phyloP scores from a whole-genome alignment of 768 basidiomycete genomes.

The Tubosaeta brunneosetosa region DNA sequence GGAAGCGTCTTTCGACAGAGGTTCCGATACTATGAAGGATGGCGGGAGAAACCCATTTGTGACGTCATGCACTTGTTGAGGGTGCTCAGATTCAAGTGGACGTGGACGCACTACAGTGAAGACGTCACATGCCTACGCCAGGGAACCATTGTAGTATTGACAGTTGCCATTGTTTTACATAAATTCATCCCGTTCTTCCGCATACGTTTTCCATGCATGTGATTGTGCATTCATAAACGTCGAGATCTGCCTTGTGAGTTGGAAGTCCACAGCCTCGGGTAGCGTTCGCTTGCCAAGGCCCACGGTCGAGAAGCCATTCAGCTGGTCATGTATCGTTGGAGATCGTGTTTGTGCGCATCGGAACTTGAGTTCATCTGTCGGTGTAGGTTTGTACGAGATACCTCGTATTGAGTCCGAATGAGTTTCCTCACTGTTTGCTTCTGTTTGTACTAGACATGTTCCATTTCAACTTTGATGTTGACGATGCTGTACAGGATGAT shows the following conservation, averaged over 20 bases:
- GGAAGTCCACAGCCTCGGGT: constrained; percentile 12
- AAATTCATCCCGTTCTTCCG: background rate
- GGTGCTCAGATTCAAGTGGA: constrained; percentile 19
- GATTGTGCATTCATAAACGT: background rate
- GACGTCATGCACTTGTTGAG: constrained; percentile 31
- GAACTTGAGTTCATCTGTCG: too few species aligned
- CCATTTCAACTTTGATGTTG: constrained; percentile 54
- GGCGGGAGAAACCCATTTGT: constrained; percentile 21
- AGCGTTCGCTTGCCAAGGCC: background rate
- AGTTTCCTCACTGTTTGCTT: too few species aligned
- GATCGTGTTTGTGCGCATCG: too few species aligned
- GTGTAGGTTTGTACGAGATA: too few species aligned
- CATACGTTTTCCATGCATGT: background rate
- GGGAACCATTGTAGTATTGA: too few species aligned
- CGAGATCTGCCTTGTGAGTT: background rate
- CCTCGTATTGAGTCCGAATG: too few species aligned
- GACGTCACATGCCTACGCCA: background rate
- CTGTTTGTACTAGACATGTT: too few species aligned
- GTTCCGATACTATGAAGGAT: constrained; percentile 9
- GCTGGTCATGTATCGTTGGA: too few species aligned
- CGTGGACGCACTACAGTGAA: background rate
- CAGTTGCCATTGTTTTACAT: background rate
- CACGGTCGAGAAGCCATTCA: background rate
- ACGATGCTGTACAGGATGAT: constrained; percentile 39
- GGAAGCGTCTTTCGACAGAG: background rate